Evolutionary conservation across 495 filamentous ascomycete genomes (phyloP), one percentile per base, ranked within the genome.

Genomic region (Hypomontagnella monticulosa): DNA sequence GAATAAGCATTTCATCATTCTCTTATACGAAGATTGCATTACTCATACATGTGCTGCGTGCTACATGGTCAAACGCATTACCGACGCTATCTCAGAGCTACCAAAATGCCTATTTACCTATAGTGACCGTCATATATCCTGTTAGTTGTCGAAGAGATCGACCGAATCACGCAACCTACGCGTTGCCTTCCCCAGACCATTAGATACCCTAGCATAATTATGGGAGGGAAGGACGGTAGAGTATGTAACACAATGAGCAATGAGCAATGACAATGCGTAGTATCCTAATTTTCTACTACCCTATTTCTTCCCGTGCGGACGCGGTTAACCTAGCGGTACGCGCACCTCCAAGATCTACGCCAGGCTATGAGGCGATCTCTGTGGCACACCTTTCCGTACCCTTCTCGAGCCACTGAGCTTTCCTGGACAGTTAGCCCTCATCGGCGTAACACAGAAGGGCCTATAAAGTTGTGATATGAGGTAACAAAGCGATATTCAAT

Each of bases 331-430:
- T 57, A 15, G 59, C 59, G 49, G 43, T 50, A 68, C 66, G 50
- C 51, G 37, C 43, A 46, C 44, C 53, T 32, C 60, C 49, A 18
- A 63, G 66, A 68, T 68, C 66, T 68, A 33, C 66, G 23, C 59
- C 19, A 60, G 66, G 49, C 50, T 68, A 51, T 50, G 49, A 60
- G 59, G 49, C 49, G 60, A 68, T 63, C 66, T 68, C 49, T 60
- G 66, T 68, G 50, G 27, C 37, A 68, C 60, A 37, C 46, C 42
- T 43, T 36, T 60, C 33, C 38, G 49, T 60, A 42, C 49, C 42
- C 37, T 56, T 37, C 42, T 46, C 36, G 43, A 46, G 23, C 38
- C 23, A 30, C 54, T 47, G 42, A 27, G 14, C 15, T 38, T 36
- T 20, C 27, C 8, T 52, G 32, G 18, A 18, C 19, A 36, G 16